Conservation (phyloP, 805 yeast genomes). For the Barnettozyma pratensis region DNA sequence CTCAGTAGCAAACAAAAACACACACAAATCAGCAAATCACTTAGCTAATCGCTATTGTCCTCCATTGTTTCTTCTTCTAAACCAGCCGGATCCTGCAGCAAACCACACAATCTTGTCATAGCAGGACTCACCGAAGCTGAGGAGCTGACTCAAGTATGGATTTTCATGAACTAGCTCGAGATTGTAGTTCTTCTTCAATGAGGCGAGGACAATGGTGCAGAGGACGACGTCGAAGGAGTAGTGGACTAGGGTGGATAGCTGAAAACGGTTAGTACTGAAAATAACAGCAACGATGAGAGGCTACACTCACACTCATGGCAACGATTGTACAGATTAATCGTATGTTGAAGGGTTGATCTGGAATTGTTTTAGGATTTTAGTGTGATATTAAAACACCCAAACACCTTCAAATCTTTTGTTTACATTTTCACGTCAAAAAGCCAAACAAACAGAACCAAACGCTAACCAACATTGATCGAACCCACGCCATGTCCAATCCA, state of each 20-base stretch:
- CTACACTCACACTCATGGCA: conserved; percentile 5
- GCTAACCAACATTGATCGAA: no score
- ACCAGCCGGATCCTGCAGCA: conserved; percentile 7
- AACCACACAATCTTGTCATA: conserved; percentile 7
- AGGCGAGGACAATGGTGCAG: conserved; percentile 6
- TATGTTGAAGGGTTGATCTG: not conserved
- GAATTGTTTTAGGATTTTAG: no score
- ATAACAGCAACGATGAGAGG: no score
- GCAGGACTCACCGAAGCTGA: conserved; percentile 4
- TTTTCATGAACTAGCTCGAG: conserved; percentile 3
- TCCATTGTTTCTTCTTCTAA: not conserved
- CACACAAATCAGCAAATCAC: not conserved
- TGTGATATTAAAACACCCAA: not conserved
- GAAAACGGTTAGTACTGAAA: no score
- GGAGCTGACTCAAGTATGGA: not conserved
- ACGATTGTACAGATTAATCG: no score
- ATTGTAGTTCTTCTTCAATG: conserved; percentile 6
- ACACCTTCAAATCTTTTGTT: conserved; percentile 1
- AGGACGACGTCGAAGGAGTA: conserved; percentile 6
- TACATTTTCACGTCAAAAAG: not conserved
- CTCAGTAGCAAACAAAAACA: conserved; percentile 2
- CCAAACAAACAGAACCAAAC: no score
- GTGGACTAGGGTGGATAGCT: conserved; percentile 2
- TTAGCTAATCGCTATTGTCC: no score
- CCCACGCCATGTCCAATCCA: not conserved